These are phyloP conservation scores for Colletotrichum cuscutae DNA, from an alignment of 2,329 filamentous ascomycete species.

Conservation along the genomic window DNA sequence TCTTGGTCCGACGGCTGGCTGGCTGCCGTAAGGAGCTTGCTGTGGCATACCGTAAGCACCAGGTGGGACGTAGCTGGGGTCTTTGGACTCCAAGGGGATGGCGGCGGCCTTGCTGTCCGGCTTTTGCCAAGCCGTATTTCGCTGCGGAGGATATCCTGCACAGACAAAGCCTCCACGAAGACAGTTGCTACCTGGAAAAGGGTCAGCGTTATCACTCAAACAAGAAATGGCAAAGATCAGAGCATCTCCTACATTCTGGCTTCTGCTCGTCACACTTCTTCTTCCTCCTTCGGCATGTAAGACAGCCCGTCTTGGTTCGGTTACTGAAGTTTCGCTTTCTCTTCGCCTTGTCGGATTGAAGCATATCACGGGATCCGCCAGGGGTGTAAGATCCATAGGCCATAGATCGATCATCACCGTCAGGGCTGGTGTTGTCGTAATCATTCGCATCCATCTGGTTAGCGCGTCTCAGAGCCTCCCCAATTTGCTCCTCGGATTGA, in stretches of 20 bases:
- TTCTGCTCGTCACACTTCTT: constrained; percentile 98
- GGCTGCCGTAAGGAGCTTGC: constrained; percentile 49
- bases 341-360: constrained; percentile 74
- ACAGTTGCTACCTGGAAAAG: constrained; percentile 81
- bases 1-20: constrained; percentile 51
- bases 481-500: constrained; percentile 61
- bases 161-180: constrained; percentile 90
- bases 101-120: constrained; percentile 74
- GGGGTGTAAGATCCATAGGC: constrained; percentile 55
- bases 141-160: constrained; percentile 87
- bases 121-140: constrained; percentile 79
- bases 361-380: constrained; percentile 54
- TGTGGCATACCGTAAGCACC: constrained; percentile 72
- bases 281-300: constrained; percentile 91
- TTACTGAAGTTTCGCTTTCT: constrained; percentile 90
- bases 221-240: background rate
- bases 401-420: constrained; percentile 60
- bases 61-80: constrained; percentile 70
- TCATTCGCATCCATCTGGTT: constrained; percentile 58
- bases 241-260: constrained; percentile 80
- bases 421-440: constrained; percentile 64
- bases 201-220: constrained; percentile 24
- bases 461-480: constrained; percentile 56
- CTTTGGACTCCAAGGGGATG: constrained; percentile 86
- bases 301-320: constrained; percentile 93